Base-by-base conservation (phyloP, 805 yeast species). In the Maudiozyma turicensis region DNA sequence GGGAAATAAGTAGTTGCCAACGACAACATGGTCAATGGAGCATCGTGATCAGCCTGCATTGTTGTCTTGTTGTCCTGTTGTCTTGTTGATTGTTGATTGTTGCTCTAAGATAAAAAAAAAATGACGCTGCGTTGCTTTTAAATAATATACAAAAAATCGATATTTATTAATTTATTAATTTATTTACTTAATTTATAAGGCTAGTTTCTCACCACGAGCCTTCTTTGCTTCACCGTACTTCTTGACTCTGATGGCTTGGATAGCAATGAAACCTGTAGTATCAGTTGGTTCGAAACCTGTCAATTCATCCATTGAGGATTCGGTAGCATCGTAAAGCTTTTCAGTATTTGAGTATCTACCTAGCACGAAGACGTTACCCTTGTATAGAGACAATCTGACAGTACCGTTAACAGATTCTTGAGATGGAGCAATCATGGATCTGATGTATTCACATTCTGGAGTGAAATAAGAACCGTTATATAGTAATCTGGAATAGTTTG, bases 401-500 rank as follows among this genome's bases (percentile, higher is more conserved):
- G 82, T 84, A 73, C 99, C 99, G 67, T 93, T 93, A 63, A 93
- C 98, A 50, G 95, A 84, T 60, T 74, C 79, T 74, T 93, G 99
- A 39, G 98, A 90, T 52, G 97, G 96, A 53, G 80, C 81, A 62
- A 93, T 93, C 95, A 88, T 88, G 20, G 86, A 65, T 74, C 97
- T 86, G 65, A 88, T 84, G 69, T 83, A 93, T 73, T 91, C 99
- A 71, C 96, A 86, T 77, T 93, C 99, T 67, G 99, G 99, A 43
- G 96, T 82, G 78, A 88, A 93, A 77, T 91, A 93, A 79, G 91
- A 81, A 71, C 99, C 99, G 70, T 93, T 93, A 81, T 93, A 93
- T 58, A 93, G 78, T 66, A 87, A 76, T 69, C 83, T 86, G 55
- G 98, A 81, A 76, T 88, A 90, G 47, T 89, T 71, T 62, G 95